These are phyloP conservation scores for Scutellaria minor DNA, from an alignment of 257 asterid genomes.

Conservation along the genomic window DNA sequence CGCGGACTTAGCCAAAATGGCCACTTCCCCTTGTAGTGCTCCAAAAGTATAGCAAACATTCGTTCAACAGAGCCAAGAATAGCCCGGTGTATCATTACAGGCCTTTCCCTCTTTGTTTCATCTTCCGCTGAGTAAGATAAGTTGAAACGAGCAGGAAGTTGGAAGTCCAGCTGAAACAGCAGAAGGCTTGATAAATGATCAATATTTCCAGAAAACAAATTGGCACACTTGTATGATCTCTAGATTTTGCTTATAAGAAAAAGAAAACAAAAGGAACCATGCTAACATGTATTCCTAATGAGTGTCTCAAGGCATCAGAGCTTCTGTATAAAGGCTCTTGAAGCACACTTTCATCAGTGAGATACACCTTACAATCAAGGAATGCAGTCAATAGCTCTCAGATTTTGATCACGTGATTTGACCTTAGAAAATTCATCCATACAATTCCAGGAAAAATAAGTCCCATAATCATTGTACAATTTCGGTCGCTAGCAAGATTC, in stretches of 20 bases:
- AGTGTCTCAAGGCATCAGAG: background rate
- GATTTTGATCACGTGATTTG: too few relatives aligned
- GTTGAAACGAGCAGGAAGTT: conserved; percentile 92
- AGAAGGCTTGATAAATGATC: conserved; percentile 31
- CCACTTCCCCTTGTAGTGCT: conserved; percentile 98
- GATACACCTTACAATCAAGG: too few relatives aligned
- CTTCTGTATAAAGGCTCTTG: background rate
- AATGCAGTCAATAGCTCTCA: too few relatives aligned
- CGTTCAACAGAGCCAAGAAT: conserved; percentile 96
- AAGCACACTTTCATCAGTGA: background rate
- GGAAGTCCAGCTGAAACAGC: conserved; percentile 92
- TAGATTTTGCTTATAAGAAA: background rate
- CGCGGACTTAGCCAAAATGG: conserved; percentile 99
- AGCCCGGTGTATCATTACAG: conserved; percentile 98
- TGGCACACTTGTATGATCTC: conserved; percentile 8
- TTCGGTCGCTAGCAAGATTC: too few relatives aligned
- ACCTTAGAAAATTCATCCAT: too few relatives aligned
- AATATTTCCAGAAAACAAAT: conserved; percentile 15
- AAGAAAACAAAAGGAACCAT: background rate
- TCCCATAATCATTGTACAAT: too few relatives aligned
- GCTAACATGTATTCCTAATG: conserved; percentile 6
- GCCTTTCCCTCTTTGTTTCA: conserved; percentile 87
- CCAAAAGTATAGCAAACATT: conserved; percentile 94
- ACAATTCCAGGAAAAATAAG: too few relatives aligned
- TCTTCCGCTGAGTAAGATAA: conserved; percentile 94